Conservation (phyloP, 208 protist genomes). For the Wallacemonas sp. region DNA sequence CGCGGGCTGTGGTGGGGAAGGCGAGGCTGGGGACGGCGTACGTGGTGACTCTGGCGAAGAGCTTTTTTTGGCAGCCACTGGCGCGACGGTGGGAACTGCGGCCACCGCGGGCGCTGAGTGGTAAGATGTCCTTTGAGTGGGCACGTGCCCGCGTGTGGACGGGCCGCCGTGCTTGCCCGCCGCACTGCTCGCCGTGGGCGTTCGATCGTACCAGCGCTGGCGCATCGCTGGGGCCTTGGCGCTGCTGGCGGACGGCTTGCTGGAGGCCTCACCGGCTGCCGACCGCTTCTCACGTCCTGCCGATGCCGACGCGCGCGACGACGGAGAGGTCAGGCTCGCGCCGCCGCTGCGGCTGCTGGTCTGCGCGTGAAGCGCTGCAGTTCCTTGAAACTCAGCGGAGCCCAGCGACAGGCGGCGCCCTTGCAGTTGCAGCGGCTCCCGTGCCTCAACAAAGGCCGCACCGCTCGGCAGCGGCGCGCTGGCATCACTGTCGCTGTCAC, state of each 20-base stretch:
- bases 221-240: constrained; percentile 1
- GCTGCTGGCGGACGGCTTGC: not conserved
- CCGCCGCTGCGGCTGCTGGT: not conserved
- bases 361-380: not conserved
- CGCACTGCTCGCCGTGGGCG: not conserved
- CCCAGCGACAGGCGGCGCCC: constrained; percentile 4
- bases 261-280: not conserved
- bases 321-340: not conserved
- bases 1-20: constrained; percentile 3
- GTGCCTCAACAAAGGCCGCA: not conserved
- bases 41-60: too few species aligned
- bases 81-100: too few species aligned
- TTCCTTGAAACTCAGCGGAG: not conserved
- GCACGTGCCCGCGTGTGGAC: too few species aligned
- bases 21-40: too few species aligned
- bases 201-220: constrained; percentile 10
- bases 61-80: too few species aligned
- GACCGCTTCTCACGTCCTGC: not conserved
- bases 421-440: constrained; percentile 7
- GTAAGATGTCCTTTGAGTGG: too few species aligned
- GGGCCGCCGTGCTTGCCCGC: not conserved
- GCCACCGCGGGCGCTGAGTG: too few species aligned
- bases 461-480: not conserved
- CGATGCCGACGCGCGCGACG: not conserved
- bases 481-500: not conserved